phyloP scores from a whole-genome alignment of 2,329 filamentous ascomycete species.

The Ceratocystis eucalypticola region DNA sequence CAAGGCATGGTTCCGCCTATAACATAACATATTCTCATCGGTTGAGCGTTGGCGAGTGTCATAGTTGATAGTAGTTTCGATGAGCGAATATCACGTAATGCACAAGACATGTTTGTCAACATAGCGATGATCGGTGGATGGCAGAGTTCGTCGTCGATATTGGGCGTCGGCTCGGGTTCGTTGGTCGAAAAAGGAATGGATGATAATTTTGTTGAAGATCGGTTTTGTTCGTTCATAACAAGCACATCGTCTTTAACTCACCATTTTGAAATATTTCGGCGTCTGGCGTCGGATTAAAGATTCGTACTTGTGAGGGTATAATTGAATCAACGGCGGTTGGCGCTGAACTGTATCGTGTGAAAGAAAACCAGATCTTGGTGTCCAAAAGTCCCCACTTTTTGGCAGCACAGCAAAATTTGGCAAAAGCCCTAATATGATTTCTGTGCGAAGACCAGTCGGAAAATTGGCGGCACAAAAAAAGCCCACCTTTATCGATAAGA shows the following conservation, averaged over 20 bases:
- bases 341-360: slow-evolving; percentile 18
- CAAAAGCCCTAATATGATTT: slow-evolving; percentile 19
- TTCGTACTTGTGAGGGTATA: slow-evolving; percentile 18
- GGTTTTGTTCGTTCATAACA: slow-evolving; percentile 8
- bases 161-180: slow-evolving; percentile 1
- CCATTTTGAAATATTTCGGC: slow-evolving; percentile 20
- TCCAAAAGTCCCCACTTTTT: slow-evolving; percentile 16
- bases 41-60: neutral
- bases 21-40: neutral
- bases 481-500: slow-evolving; percentile 20
- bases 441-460: slow-evolving; percentile 15
- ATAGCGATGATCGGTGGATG: neutral
- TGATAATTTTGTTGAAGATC: slow-evolving; percentile 5
- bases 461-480: slow-evolving; percentile 14
- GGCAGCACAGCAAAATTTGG: slow-evolving; percentile 17
- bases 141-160: slow-evolving; percentile 7
- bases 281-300: slow-evolving; percentile 19
- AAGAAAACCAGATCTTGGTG: slow-evolving; percentile 20
- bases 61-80: neutral
- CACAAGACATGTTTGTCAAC: neutral
- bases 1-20: slow-evolving; percentile 4
- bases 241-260: slow-evolving; percentile 14
- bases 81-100: neutral
- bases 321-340: slow-evolving; percentile 18
- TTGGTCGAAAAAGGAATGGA: neutral